Evolutionary conservation across 2,329 filamentous ascomycete species (phyloP), one percentile per base, ranked within the genome.

Genomic region (Aspergillaceae sp.): DNA sequence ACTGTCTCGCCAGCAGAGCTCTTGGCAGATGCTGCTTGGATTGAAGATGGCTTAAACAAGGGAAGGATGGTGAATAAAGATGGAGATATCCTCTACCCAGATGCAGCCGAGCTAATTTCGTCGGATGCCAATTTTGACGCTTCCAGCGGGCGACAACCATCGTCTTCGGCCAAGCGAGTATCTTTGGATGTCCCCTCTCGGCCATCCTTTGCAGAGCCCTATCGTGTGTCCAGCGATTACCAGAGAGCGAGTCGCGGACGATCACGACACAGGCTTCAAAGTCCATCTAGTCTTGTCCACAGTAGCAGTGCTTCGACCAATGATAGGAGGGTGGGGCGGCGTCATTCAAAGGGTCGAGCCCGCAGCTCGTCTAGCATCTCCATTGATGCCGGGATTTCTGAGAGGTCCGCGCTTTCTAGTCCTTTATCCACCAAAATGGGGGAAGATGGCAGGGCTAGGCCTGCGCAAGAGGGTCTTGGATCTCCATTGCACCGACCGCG

Each of bases 1-100:
- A 77, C 80, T 35, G 80, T 90, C 11, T 80, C 85, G 40, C 87
- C 91, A 0, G 83, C 86, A 46, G 90, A 97, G 62, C 77, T 96
- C 64, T 72, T 97, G 41, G 90, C 90, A 4, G 92, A 98, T 69
- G 76, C 85, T 1, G 87, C 90, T 59, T 98, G 92, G 92, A 70
- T 94, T 26, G 88, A 96, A 62, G 82, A 90, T 57, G 80, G 78
- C 30, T 74, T 83, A 48, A 89, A 96, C 65, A 94, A 90, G 63
- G 76, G 76, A 44, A 73, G 89, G 29, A 84, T 95, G 37, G 86
- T 94, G 60, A 86, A 95, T 64, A 80, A 82, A 9, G 74, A 87
- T 57, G 88, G 88, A 59, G 77, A 79, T 41, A 83, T 78, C 47
- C 79, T 96, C 9, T 94, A 70, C 47, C 59, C 61, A 44, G 54